Conservation (phyloP, 176 grass and related monocot genomes). For the Carex littledalei region DNA sequence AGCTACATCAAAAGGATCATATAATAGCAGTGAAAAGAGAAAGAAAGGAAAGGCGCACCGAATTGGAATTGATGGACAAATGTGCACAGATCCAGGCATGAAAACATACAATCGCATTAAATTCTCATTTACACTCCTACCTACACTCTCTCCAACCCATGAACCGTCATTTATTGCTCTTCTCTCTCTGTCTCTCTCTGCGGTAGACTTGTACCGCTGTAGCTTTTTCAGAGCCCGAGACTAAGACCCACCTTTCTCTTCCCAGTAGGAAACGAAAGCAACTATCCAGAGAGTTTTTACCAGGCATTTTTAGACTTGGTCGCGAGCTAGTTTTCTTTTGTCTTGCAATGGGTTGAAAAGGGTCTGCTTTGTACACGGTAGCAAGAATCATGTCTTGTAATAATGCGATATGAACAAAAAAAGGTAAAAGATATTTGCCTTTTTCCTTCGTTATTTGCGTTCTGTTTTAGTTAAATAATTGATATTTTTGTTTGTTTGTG, state of each 20-base stretch:
- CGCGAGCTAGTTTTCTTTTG: background rate
- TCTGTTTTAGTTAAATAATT: slow-evolving; percentile 14
- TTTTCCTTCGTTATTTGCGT: background rate
- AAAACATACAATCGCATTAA: slow-evolving; percentile 51
- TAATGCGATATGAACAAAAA: background rate
- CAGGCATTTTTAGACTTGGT: background rate
- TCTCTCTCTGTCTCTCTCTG: background rate
- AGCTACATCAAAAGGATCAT: background rate
- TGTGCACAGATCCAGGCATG: slow-evolving; percentile 42
- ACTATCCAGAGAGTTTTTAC: background rate
- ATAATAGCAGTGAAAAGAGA: slow-evolving; percentile 8
- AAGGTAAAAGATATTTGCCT: slow-evolving; percentile 13
- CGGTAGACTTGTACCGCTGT: background rate
- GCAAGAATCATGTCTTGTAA: background rate
- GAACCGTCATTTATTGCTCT: slow-evolving; percentile 25
- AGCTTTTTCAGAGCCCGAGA: slow-evolving; percentile 16
- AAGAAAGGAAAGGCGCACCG: slow-evolving; percentile 2
- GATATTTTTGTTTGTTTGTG: slow-evolving; percentile 11
- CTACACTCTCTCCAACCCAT: slow-evolving; percentile 46
- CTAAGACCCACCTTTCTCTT: slow-evolving; percentile 5
- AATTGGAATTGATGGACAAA: slow-evolving; percentile 39
- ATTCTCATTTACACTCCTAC: slow-evolving; percentile 48
- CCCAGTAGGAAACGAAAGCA: slow-evolving; percentile 4
- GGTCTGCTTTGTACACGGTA: background rate
- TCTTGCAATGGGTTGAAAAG: slow-evolving; percentile 17